Percentiles rank a stretch among this genome's conserved stretches.
Conservation (phyloP, 176 grass and related monocot genomes). For the Leersia perrieri region DNA sequence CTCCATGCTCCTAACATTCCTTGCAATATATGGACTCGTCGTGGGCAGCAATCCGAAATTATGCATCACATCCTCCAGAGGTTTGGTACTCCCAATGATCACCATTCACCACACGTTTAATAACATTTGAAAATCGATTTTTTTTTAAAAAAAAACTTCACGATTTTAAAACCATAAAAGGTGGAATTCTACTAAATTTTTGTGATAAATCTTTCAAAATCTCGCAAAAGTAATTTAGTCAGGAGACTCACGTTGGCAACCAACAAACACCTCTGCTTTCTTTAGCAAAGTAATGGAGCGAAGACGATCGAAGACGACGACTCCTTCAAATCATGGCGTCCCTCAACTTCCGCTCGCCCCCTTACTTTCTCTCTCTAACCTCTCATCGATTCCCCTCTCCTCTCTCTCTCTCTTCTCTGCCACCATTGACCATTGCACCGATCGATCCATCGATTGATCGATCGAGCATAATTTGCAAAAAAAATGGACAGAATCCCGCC, state of each 20-base stretch:
- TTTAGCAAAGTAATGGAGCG: constrained; percentile 53
- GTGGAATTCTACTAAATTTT: not conserved
- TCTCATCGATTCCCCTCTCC: constrained; percentile 12
- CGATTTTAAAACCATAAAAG: no score
- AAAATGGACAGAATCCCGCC: constrained; percentile 68
- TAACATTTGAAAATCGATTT: not conserved
- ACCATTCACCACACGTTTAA: not conserved
- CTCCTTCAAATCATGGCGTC: constrained; percentile 42
- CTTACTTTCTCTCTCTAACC: constrained; percentile 18
- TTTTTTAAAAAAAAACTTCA: no score
- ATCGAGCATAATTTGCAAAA: not conserved
- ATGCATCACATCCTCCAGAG: not conserved
- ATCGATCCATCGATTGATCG: no score
- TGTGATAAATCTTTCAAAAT: not conserved
- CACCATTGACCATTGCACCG: constrained; percentile 31
- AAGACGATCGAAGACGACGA: constrained; percentile 16
- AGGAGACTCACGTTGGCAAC: not conserved
- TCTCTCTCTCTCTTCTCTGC: constrained; percentile 13
- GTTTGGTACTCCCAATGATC: not conserved
- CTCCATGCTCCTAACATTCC: not conserved
- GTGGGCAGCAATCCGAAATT: not conserved
- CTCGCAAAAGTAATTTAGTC: not conserved
- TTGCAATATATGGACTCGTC: not conserved
- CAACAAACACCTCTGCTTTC: constrained; percentile 38
- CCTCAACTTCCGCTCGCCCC: constrained; percentile 39